phyloP scores from a whole-genome alignment of 2,329 filamentous ascomycete species.

The Aurifilum marmelostoma region DNA sequence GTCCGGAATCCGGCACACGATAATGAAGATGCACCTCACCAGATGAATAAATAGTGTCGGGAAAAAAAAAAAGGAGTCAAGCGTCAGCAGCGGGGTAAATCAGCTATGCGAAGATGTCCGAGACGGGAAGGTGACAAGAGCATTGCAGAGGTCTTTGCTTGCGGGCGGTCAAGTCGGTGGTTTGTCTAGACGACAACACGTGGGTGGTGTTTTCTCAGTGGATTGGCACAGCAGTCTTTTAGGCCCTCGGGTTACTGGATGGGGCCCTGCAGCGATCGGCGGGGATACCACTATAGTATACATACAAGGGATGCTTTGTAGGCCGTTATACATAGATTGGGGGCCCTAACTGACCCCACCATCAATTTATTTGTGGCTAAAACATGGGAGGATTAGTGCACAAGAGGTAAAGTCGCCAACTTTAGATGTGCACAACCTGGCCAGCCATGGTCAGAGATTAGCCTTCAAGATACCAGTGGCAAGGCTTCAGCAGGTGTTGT shows the following conservation, averaged over 20 bases:
- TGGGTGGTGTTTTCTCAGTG: conserved; percentile 11
- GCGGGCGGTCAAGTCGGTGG: not conserved
- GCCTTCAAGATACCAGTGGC: not conserved
- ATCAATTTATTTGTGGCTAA: not conserved
- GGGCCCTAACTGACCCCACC: not conserved
- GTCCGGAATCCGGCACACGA: not conserved
- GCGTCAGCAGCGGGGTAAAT: not conserved
- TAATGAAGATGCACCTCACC: not conserved
- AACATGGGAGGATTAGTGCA: not conserved
- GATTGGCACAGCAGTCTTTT: conserved; percentile 19
- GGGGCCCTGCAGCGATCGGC: conserved; percentile 1
- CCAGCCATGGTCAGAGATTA: not conserved
- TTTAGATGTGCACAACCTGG: conserved; percentile 11
- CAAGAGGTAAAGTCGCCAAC: not conserved
- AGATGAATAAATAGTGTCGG: not conserved
- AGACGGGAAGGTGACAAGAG: conserved; percentile 20
- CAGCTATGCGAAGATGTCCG: not conserved
- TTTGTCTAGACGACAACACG: conserved; percentile 12
- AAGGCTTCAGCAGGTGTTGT: not conserved
- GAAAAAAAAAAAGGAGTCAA: no score
- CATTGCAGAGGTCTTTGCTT: not conserved
- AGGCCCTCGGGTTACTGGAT: not conserved
- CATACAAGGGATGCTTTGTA: not conserved
- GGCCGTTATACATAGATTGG: no score
- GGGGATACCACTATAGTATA: no score